Base-by-base conservation (phyloP, 2,329 filamentous ascomycete genomes). In the Colletotrichum gloeosporioides region DNA sequence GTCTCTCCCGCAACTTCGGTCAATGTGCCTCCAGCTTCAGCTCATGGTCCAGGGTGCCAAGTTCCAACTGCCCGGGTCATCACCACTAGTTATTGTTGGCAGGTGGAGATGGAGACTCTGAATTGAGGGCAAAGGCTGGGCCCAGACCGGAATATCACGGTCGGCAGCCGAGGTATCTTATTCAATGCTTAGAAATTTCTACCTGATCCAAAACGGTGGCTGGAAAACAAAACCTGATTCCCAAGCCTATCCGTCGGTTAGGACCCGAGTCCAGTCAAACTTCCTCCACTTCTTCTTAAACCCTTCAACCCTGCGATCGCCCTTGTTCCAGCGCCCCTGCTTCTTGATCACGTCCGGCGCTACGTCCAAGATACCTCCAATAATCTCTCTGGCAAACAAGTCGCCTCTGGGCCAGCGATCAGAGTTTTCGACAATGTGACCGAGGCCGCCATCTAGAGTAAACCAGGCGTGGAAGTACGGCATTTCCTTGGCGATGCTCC, bases 401-500 rank as follows among this genome's bases (percentile, higher is more conserved):
- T 99, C 97, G 0, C 96, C 96, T 80, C 90, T 92, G 0, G 98
- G 98, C 97, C 97, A 99, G 67, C 93, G 89, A 65, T 92, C 90
- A 32, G 92, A 88, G 80, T 99, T 95, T 85, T 99, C 97, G 0
- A 99, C 95, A 10, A 99, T 89, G 83, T 99, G 97, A 0, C 95
- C 97, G 78, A 99, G 86, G 0, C 97, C 97, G 4, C 97, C 97
- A 82, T 99, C 96, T 1, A 99, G 87, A 69, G 92, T 92, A 83
- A 99, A 99, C 96, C 96, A 99, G 25, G 93, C 96, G 84, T 99
- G 97, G 81, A 99, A 99, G 84, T 99, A 99, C 0, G 98, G 96
- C 95, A 98, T 96, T 87, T 99, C 96, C 86, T 98, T 98, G 15
- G 95, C 95, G 77, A 99, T 88, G 25, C 91, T 94, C 73, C 93